Evolutionary conservation across 441 rosid species (phyloP).

Genomic region (Syzygium syzygioides): DNA sequence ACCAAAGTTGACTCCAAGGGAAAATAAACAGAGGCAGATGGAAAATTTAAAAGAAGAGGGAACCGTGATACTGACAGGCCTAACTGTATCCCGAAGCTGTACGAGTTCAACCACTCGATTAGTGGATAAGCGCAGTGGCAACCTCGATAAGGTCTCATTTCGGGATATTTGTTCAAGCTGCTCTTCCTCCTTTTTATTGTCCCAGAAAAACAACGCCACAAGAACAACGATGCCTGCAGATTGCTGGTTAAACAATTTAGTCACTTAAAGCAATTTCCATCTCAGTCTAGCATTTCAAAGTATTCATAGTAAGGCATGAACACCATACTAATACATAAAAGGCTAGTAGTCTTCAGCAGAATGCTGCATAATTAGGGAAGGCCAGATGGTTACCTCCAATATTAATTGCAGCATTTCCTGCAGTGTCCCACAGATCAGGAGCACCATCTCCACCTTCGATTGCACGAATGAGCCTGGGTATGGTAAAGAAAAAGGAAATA

Average conservation of each 20-base stretch:
- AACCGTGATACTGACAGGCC: conserved; percentile 59
- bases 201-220: conserved; percentile 66
- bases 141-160: conserved; percentile 84
- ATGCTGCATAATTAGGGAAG: neutral
- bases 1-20: neutral
- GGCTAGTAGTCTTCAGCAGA: neutral
- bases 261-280: conserved; percentile 32
- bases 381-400: conserved; percentile 59
- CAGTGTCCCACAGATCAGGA: conserved; percentile 68
- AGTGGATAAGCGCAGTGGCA: conserved; percentile 87
- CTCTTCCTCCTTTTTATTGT: conserved; percentile 92
- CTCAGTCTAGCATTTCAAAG: neutral
- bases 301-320: neutral
- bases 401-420: conserved; percentile 76
- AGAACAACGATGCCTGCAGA: conserved; percentile 74
- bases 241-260: conserved; percentile 62
- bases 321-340: neutral
- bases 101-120: conserved; percentile 88
- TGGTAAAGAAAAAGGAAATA: conserved; percentile 73
- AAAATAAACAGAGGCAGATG: neutral
- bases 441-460: conserved; percentile 75
- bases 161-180: conserved; percentile 85
- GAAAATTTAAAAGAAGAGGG: neutral
- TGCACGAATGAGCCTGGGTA: conserved; percentile 74
- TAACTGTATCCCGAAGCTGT: conserved; percentile 83